Base-by-base conservation (phyloP, 345 rosid genomes). In the Syzygium aromaticum region DNA sequence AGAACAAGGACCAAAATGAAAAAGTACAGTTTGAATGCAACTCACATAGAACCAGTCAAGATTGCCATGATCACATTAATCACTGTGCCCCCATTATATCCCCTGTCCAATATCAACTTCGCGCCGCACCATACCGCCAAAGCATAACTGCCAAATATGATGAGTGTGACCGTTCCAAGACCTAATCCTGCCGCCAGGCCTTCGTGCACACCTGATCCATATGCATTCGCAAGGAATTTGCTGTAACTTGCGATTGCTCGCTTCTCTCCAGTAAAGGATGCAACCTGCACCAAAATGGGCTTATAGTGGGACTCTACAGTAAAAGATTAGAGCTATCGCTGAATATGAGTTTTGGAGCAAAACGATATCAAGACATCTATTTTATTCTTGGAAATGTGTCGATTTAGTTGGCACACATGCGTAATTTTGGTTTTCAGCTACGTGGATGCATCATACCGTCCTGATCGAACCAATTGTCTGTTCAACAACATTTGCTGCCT, bases 201-300 rank as follows among this genome's bases (percentile, higher is more conserved):
- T 90, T 95, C 98, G 2, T 88, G 87, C 52, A 92, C 92, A 51
- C 94, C 93, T 51, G 98, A 92, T 64, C 87, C 92, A 86, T 97
- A 96, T 52, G 98, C 96, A 61, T 92, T 59, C 21, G 85, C 91
- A 46, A 96, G 95, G 85, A 87, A 91, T 86, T 93, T 93, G 73
- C 93, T 92, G 91, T 95, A 95, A 63, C 84, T 86, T 64, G 89
- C 88, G 30, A 94, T 92, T 14, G 98, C 97, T 91, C 90, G 93
- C 89, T 94, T 94, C 90, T 97, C 99, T 84, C 98, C 98, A 0
- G 98, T 97, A 90, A 94, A 97, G 4, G 99, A 94, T 13, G 94
- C 98, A 80, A 97, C 98, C 98, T 96, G 94, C 88, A 91, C 77
- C 51, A 53, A 88, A 64, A 28, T 7, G 43, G 30, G 77, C 30